Conservation (phyloP, 202 grass and related monocot species). For the Dendrocalamus latiflorus region DNA sequence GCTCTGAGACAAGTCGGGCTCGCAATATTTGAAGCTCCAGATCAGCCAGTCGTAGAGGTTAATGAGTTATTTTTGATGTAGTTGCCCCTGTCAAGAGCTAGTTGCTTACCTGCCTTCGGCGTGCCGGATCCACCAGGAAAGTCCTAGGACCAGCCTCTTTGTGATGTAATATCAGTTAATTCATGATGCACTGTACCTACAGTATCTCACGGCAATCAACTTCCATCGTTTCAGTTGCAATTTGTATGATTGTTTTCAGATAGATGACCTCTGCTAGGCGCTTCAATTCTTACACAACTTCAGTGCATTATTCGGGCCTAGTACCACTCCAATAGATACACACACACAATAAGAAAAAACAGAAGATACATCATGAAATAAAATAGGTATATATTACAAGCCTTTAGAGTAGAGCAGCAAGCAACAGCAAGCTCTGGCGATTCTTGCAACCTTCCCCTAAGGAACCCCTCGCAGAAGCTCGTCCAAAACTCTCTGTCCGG, state of each 20-base stretch:
- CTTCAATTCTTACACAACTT: neutral
- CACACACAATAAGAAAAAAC: no score
- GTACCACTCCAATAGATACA: neutral
- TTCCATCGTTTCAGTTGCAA: neutral
- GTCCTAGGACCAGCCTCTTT: neutral
- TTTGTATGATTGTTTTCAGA: neutral
- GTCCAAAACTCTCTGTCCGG: no score
- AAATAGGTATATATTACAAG: no score
- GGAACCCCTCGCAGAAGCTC: no score
- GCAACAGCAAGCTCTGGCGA: no score
- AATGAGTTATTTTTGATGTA: neutral
- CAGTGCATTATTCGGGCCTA: neutral
- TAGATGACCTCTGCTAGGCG: neutral
- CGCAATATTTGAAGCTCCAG: neutral
- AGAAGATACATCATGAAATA: no score
- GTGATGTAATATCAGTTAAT: slow-evolving; percentile 31
- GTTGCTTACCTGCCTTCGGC: neutral
- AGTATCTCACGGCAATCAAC: neutral
- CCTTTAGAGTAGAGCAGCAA: no score
- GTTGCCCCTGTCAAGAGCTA: neutral
- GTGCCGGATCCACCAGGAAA: neutral
- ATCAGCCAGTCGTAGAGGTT: neutral
- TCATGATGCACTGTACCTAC: slow-evolving; percentile 1
- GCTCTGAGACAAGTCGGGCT: neutral
- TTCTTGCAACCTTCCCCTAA: no score